Conservation (phyloP, 768 basidiomycete genomes). For the Rhodosporidiobolus sp. region DNA sequence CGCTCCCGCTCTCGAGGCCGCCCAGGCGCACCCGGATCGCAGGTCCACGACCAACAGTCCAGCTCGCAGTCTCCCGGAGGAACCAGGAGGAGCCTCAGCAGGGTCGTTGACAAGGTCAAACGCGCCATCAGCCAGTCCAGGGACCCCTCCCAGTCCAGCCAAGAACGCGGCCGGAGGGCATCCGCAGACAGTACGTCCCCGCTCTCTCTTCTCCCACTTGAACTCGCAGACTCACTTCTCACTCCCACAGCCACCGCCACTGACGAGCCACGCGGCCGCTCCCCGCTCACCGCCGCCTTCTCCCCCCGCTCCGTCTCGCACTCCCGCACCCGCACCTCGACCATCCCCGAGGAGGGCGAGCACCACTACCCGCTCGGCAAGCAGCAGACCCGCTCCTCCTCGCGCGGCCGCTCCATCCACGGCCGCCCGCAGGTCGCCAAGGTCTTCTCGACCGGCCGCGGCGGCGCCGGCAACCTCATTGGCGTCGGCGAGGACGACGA, state of each 20-base stretch:
- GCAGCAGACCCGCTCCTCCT: slow-evolving; percentile 17
- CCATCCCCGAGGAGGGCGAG: slow-evolving; percentile 6
- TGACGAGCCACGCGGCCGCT: slow-evolving; percentile 23
- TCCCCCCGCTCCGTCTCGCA: slow-evolving; percentile 18
- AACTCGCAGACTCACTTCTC: background rate
- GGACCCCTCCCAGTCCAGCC: background rate
- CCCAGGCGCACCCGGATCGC: background rate
- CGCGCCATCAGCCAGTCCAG: slow-evolving; percentile 20
- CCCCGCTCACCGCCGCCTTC: slow-evolving; percentile 20
- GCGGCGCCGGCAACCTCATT: slow-evolving; percentile 32
- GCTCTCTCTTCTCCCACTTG: background rate
- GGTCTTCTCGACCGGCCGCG: slow-evolving; percentile 26
- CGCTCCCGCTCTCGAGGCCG: background rate
- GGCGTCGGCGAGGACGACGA: slow-evolving; percentile 4
- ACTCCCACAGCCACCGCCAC: background rate
- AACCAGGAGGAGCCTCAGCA: slow-evolving; percentile 19
- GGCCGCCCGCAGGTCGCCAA: background rate
- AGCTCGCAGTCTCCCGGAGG: slow-evolving; percentile 14
- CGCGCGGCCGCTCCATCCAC: slow-evolving; percentile 15
- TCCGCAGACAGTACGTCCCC: background rate
- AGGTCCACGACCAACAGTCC: background rate
- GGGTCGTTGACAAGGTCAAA: slow-evolving; percentile 21
- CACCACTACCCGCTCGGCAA: slow-evolving; percentile 20
- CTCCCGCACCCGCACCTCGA: background rate
- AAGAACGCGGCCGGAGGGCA: background rate